Base-by-base conservation (phyloP, 345 rosid genomes). In the Raphanus sativus region DNA sequence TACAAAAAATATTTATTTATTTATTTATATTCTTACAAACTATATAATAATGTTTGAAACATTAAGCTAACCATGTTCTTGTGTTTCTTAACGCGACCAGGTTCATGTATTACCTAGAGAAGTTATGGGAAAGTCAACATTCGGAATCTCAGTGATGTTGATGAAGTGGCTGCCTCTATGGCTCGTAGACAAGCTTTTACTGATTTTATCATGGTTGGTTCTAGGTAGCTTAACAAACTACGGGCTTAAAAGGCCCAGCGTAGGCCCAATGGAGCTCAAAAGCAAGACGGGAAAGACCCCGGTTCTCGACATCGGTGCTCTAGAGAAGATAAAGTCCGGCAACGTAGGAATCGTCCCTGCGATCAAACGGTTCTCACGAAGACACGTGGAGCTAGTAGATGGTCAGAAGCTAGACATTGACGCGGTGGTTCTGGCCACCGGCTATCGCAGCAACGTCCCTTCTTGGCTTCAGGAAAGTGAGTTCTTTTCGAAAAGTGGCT, bases 381-480 rank as follows among this genome's bases (percentile, higher is more conserved):
- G 74, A 36, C 86, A 83, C 77, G 96, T 86, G 38, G 92, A 92
- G 81, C 83, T 92, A 21, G 86, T 82, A 5, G 81, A 89, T 65
- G 98, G 92, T 8, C 73, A 82, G 67, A 72, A 45, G 61, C 75
- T 88, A 29, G 89, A 82, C 25, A 72, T 90, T n/a, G 96, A 90
- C 17, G 78, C 92, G 0, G 87, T 92, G 45, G 67, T 92, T 75
- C 86, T 92, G 0, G 98, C 96, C 2, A 92, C 96, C 5, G 94
- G 98, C 17, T 90, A 88, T 54, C 84, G 89, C 6, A 90, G 96
- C 85, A 90, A 86, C 54, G 90, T 87, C 63, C 88, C 90, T 61
- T 74, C 45, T 62, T 92, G 96, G 96, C 98, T 92, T 69, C 85
- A 87, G 88, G 98, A 92, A 73, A 81, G 85, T 63, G 93, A 90